Conservation (phyloP, 768 basidiomycete genomes). For the Termitomyces sp. region DNA sequence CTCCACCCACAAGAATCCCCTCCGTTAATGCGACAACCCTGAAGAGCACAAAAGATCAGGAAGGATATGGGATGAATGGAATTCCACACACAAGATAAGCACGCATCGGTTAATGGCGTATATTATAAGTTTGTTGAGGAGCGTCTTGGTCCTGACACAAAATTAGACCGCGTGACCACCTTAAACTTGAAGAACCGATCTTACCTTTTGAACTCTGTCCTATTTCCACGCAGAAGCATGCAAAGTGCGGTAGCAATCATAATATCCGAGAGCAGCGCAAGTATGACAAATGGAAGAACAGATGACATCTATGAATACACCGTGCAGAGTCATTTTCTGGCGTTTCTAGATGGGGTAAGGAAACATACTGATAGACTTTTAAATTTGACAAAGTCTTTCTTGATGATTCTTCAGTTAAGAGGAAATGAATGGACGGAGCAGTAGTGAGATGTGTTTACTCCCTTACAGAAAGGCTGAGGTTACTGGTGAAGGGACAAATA, state of each 20-base stretch:
- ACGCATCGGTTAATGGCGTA: conserved; percentile 1
- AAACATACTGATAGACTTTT: neutral
- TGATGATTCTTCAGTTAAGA: neutral
- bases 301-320: neutral
- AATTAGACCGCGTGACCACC: neutral
- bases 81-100: neutral
- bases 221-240: neutral
- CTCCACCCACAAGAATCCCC: neutral
- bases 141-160: neutral
- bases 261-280: neutral
- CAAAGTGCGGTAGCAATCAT: neutral
- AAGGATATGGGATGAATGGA: neutral
- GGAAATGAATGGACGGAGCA: neutral
- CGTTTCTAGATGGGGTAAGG: neutral
- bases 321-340: neutral
- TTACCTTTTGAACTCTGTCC: neutral
- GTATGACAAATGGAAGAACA: neutral
- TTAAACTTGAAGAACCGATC: neutral
- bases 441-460: neutral
- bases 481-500: neutral
- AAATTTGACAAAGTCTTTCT: neutral
- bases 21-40: neutral
- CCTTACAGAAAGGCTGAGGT: neutral
- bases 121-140: conserved; percentile 1
- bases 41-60: neutral